These are phyloP conservation scores for Raffaelea albimanens DNA, from an alignment of 2,329 filamentous ascomycete genomes.

Conservation along the genomic window DNA sequence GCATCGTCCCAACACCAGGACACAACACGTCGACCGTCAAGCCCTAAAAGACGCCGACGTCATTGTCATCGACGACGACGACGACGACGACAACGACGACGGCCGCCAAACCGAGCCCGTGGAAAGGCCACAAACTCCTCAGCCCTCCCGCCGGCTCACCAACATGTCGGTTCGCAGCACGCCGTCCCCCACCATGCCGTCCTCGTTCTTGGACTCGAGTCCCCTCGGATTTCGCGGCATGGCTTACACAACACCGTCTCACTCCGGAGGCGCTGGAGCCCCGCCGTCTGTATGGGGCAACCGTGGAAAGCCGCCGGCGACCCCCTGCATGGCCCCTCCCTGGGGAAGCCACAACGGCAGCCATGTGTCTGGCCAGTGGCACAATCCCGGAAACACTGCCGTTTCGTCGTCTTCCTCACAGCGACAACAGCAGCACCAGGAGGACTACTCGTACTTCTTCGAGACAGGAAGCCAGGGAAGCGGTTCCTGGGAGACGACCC, in stretches of 20 bases:
- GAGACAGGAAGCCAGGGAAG: not conserved
- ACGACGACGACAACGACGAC: too few relatives aligned
- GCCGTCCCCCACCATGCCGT: constrained; percentile 4
- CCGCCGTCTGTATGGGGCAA: constrained; percentile 9
- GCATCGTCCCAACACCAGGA: not conserved
- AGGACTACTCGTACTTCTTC: constrained; percentile 2
- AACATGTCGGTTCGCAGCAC: constrained; percentile 6
- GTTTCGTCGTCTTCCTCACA: not conserved
- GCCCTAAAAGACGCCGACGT: not conserved
- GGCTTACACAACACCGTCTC: constrained; percentile 6
- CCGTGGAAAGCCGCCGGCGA: constrained; percentile 7
- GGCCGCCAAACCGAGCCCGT: too few relatives aligned
- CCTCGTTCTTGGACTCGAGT: not conserved
- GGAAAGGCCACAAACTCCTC: too few relatives aligned
- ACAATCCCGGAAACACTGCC: not conserved
- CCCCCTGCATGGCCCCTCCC: constrained; percentile 5
- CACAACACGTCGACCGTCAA: not conserved
- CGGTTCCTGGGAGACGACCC: too few relatives aligned
- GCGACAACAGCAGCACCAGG: not conserved
- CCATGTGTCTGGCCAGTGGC: too few relatives aligned
- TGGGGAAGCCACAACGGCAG: not conserved
- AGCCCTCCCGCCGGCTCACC: too few relatives aligned
- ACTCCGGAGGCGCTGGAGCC: not conserved
- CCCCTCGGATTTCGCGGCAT: not conserved
- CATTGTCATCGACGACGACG: not conserved